These are phyloP conservation scores for Centaurea solstitialis DNA, from an alignment of 129 eudicot species.

Conservation along the genomic window DNA sequence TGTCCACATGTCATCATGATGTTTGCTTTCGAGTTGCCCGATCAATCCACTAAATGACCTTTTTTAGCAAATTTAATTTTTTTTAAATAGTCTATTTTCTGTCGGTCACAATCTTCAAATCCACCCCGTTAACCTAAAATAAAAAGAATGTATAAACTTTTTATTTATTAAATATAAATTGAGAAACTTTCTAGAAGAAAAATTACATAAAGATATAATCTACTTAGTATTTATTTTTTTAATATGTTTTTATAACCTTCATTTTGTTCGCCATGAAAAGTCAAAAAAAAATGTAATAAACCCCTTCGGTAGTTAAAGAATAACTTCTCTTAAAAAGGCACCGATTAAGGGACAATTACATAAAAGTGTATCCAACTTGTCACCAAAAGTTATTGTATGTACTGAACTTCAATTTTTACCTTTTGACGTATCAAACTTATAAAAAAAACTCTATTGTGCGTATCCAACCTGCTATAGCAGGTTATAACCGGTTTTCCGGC, in stretches of 20 bases:
- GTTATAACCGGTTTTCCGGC: too few relatives aligned
- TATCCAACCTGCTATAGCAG: too few relatives aligned
- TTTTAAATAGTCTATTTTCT: neutral
- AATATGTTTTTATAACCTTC: neutral
- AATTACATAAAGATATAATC: neutral
- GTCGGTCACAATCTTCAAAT: neutral
- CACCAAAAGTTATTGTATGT: too few relatives aligned
- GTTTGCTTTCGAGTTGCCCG: neutral
- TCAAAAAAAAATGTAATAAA: neutral
- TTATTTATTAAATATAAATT: neutral
- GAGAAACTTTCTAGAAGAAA: neutral
- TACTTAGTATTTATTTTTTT: neutral
- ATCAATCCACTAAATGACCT: neutral
- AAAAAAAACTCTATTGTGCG: too few relatives aligned
- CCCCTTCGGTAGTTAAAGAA: slow-evolving; percentile 11
- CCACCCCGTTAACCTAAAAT: neutral
- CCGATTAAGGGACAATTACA: too few relatives aligned
- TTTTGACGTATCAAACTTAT: too few relatives aligned
- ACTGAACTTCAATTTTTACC: too few relatives aligned
- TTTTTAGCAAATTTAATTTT: neutral
- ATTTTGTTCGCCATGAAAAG: neutral
- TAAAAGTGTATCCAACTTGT: too few relatives aligned
- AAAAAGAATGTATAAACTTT: neutral
- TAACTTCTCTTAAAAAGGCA: neutral
- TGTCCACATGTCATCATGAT: neutral